Conservation (phyloP, 345 rosid genomes). For the Gossypium herbaceum region DNA sequence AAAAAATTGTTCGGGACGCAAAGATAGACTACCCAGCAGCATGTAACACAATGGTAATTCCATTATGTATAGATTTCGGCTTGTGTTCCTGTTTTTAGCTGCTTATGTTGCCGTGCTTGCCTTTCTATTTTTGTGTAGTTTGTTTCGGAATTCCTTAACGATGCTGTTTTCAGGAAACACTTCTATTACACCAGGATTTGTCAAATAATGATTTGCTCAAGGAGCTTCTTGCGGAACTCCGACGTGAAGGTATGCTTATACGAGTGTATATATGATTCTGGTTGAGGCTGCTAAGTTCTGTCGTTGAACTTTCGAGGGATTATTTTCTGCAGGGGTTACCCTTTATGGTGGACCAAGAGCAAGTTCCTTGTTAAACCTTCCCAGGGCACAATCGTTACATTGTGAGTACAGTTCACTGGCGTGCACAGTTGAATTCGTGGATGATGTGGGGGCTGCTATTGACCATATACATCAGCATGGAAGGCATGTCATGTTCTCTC, state of each 20-base stretch:
- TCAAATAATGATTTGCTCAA: conserved; percentile 7
- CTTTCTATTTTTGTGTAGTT: neutral
- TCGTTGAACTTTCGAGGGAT: neutral
- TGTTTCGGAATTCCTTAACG: neutral
- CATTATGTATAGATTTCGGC: neutral
- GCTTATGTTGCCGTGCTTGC: neutral
- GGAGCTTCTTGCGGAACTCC: conserved; percentile 25
- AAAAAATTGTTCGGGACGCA: conserved; percentile 54
- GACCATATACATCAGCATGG: conserved; percentile 67
- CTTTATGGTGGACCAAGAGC: conserved; percentile 60
- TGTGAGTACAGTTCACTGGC: conserved; percentile 60
- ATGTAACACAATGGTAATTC: conserved; percentile 64
- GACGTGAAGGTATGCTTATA: conserved; percentile 23
- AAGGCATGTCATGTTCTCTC: conserved; percentile 33
- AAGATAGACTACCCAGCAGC: conserved; percentile 75
- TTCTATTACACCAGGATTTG: conserved; percentile 33
- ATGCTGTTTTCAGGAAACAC: conserved; percentile 28
- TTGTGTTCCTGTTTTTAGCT: neutral
- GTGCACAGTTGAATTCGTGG: conserved; percentile 60
- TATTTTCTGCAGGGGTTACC: conserved; percentile 36
- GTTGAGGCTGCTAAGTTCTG: neutral
- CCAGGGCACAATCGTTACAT: conserved; percentile 44
- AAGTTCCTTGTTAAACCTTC: conserved; percentile 34
- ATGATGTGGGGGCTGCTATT: conserved; percentile 57
- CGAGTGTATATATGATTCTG: neutral